Base-by-base conservation (phyloP, 495 filamentous ascomycete species). In the Penicillium goetzii region DNA sequence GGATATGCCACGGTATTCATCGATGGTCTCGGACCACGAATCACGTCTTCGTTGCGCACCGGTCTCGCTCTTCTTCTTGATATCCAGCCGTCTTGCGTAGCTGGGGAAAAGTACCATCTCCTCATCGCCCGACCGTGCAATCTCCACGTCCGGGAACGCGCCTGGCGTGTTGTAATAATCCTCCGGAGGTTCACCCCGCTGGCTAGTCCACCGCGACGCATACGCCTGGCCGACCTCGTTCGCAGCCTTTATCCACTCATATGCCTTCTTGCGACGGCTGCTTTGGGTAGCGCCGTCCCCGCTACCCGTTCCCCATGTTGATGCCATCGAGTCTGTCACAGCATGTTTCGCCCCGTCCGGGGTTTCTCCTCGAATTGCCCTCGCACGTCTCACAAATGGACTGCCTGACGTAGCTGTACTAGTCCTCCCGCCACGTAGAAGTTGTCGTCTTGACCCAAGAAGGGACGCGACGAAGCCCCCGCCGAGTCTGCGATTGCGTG, bases 101-200 rank as follows among this genome's bases (percentile, higher is more conserved):
- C 91, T 94, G 9, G 95, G 95, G 70, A 97, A 99, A 15, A 98
- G 68, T 12, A 98, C 84, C 87, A 99, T 90, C 79, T 97, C 91
- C 76, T 97, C 94, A 64, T 90, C 86, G 23, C 90, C 93, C 41
- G 85, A 89, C 9, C 87, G 82, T 23, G 89, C 86, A 56, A 97
- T 89, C 14, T 89, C 85, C 19, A 92, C 89, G 65, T 96, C 88
- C 1, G 92, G 91, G 67, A 93, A 97, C 5, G 89, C 83, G 2
- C 88, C 90, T 0, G 90, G 89, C n/a, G 90, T 89, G 30, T 84
- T 82, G 10, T 81, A 74, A 41, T 85, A 81, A 47, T 87, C 83
- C 34, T 88, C 81, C 21, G 76, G 70, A 36, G 83, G 80, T 12
- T 83, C 82, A 15, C 82, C 76, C 47, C 81, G 80, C 61, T 85